Evolutionary conservation across 345 rosid genomes (phyloP).

Genomic region (Eucalyptus camaldulensis): DNA sequence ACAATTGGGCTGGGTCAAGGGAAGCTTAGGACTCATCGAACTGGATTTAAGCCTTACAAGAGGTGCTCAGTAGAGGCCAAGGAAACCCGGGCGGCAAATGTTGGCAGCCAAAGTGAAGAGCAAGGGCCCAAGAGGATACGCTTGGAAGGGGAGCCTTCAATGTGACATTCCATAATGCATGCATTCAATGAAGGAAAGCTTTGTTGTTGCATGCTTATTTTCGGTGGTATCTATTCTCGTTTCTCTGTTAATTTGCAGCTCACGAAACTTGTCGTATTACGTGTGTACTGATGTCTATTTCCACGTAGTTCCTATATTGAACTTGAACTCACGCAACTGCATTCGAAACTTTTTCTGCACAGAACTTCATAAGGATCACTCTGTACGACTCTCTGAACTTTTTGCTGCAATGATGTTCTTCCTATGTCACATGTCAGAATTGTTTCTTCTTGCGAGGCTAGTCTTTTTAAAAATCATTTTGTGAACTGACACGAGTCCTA

Average conservation of each 20-base stretch:
- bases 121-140: slow-evolving; percentile 78
- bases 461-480: background rate
- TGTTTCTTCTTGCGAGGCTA: background rate
- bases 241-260: slow-evolving; percentile 14
- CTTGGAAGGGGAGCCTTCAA: slow-evolving; percentile 52
- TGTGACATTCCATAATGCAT: slow-evolving; percentile 22
- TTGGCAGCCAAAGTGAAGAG: slow-evolving; percentile 46
- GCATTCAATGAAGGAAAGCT: slow-evolving; percentile 15
- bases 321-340: slow-evolving; percentile 7
- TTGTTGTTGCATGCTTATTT: slow-evolving; percentile 11
- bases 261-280: slow-evolving; percentile 25
- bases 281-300: slow-evolving; percentile 19
- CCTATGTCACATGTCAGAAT: background rate
- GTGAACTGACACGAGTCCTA: background rate
- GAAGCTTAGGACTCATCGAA: slow-evolving; percentile 42
- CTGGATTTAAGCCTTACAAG: slow-evolving; percentile 93
- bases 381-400: background rate
- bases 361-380: slow-evolving; percentile 1
- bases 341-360: background rate
- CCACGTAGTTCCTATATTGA: slow-evolving; percentile 6
- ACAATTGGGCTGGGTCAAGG: slow-evolving; percentile 43
- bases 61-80: slow-evolving; percentile 76
- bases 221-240: slow-evolving; percentile 3
- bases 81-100: slow-evolving; percentile 31
- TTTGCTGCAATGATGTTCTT: background rate